Evolutionary conservation across 1,284 basidiomycete species (phyloP).

Genomic region (Ustilago esculenta): DNA sequence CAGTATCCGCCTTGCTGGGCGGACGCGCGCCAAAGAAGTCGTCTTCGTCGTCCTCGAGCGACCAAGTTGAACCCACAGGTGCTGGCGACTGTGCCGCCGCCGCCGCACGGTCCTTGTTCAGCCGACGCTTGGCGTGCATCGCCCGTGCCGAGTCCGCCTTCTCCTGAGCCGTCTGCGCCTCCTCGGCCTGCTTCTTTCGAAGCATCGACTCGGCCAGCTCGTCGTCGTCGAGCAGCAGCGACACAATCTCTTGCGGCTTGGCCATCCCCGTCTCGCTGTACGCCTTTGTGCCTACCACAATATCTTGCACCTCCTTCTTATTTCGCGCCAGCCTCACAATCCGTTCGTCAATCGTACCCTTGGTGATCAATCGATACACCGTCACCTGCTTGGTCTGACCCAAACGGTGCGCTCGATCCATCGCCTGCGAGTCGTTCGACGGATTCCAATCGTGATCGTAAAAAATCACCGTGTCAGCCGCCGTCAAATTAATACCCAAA

Average conservation of each 20-base stretch:
- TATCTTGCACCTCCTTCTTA: slow-evolving; percentile 78
- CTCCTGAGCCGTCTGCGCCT: slow-evolving; percentile 60
- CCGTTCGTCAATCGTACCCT: slow-evolving; percentile 97
- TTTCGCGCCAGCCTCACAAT: slow-evolving; percentile 75
- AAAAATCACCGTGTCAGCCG: slow-evolving; percentile 91
- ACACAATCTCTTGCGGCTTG: slow-evolving; percentile 96
- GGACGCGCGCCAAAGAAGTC: slow-evolving; percentile 64
- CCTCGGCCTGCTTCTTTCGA: slow-evolving; percentile 65
- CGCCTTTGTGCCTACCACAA: slow-evolving; percentile 96
- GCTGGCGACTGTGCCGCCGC: slow-evolving; percentile 29
- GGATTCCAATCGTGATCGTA: slow-evolving; percentile 99
- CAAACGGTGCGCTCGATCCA: slow-evolving; percentile 98
- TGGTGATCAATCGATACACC: slow-evolving; percentile 95
- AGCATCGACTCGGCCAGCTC: slow-evolving; percentile 69
- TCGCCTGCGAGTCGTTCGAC: slow-evolving; percentile 94
- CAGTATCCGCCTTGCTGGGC: slow-evolving; percentile 39
- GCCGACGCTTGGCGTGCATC: slow-evolving; percentile 58
- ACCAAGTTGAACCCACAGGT: slow-evolving; percentile 46
- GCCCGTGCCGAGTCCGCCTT: slow-evolving; percentile 64
- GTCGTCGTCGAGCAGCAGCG: slow-evolving; percentile 92
- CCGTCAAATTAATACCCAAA: slow-evolving; percentile 96
- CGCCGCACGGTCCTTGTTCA: slow-evolving; percentile 54
- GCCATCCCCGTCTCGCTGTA: slow-evolving; percentile 73
- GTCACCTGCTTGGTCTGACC: slow-evolving; percentile 99
- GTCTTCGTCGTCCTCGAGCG: slow-evolving; percentile 66